Conservation (phyloP, 139 green algal genomes). For the Volvox reticuliferus region DNA sequence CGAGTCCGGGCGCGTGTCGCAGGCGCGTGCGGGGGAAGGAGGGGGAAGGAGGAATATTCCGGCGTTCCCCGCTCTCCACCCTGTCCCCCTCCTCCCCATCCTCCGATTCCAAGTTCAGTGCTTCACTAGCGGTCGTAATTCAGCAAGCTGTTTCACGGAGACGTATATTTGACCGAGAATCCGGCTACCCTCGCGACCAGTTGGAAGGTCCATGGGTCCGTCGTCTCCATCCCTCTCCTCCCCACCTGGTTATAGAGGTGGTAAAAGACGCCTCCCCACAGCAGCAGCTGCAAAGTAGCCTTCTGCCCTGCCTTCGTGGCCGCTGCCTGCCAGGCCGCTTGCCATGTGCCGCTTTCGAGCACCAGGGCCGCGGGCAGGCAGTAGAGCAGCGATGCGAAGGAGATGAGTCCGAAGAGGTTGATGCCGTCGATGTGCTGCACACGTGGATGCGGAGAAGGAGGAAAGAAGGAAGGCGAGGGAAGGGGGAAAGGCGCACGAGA, state of each 20-base stretch:
- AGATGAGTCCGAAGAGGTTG: constrained; percentile 94
- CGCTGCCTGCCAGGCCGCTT: constrained; percentile 62
- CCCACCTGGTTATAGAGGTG: constrained; percentile 92
- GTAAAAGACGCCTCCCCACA: constrained; percentile 85
- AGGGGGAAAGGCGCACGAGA: not conserved
- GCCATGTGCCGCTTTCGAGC: constrained; percentile 67
- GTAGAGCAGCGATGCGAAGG: constrained; percentile 85
- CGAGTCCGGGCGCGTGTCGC: no score
- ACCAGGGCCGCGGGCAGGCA: constrained; percentile 78
- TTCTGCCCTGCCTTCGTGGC: constrained; percentile 63
- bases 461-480: not conserved
- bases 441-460: not conserved
- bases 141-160: no score
- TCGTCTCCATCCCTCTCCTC: not conserved
- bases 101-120: no score
- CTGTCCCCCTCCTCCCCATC: no score
- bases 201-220: no score
- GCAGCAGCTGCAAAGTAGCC: constrained; percentile 75
- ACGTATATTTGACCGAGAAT: no score
- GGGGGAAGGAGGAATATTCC: no score
- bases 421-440: constrained; percentile 90
- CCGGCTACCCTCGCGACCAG: no score
- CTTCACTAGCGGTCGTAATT: no score
- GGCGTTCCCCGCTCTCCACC: no score
- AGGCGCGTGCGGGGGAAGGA: no score